Evolutionary conservation across 2,329 filamentous ascomycete species (phyloP).

Genomic region (Aspergillus sp.): DNA sequence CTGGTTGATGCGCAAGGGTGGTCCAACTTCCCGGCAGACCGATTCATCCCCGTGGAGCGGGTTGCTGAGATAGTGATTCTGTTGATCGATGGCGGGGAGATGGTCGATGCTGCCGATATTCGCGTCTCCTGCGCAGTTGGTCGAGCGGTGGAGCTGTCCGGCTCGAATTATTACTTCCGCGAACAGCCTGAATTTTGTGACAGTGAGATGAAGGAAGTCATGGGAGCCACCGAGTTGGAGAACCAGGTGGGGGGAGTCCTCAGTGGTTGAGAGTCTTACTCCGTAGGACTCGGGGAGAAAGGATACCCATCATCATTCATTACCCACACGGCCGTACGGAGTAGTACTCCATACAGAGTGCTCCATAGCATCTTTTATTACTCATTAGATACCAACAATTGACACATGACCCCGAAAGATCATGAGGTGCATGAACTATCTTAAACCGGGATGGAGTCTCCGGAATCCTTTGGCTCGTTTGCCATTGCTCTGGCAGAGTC

Average conservation of each 20-base stretch:
- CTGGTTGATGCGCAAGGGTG: background rate
- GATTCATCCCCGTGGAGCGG: background rate
- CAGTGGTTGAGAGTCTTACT: background rate
- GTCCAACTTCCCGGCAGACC: background rate
- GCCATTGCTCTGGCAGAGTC: background rate
- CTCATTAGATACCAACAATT: background rate
- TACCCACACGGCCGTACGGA: too few species aligned
- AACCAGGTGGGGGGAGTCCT: background rate
- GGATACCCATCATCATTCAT: too few species aligned
- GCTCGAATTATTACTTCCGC: background rate
- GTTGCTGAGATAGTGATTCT: slow-evolving; percentile 6
- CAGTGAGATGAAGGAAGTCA: background rate
- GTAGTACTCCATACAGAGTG: too few species aligned
- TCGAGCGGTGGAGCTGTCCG: background rate
- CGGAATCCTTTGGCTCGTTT: background rate
- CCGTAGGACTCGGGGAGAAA: too few species aligned
- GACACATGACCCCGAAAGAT: background rate
- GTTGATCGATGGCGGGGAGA: background rate
- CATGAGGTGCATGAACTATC: background rate
- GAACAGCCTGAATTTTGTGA: background rate
- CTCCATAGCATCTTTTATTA: too few species aligned
- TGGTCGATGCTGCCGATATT: background rate
- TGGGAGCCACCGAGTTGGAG: background rate
- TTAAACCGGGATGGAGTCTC: background rate
- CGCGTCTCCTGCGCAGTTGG: background rate